A percentile compares a stretch with the other conserved stretches of the same genome.
phyloP scores from a whole-genome alignment of 1,139 yeast species.

The Hyphopichia fennica region DNA sequence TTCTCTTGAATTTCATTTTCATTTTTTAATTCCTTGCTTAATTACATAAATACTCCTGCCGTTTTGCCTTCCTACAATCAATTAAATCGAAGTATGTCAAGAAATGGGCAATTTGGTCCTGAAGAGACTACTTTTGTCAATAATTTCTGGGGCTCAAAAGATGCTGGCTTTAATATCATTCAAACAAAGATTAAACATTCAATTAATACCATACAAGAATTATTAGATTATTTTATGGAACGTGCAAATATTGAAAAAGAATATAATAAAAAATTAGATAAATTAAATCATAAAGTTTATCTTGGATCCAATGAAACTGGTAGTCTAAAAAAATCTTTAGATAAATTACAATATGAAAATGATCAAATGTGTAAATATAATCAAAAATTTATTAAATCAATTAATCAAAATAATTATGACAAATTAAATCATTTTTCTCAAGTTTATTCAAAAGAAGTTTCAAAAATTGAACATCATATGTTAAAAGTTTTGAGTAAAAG shows the following conservation, averaged over 20 bases:
- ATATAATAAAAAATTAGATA: slow-evolving; percentile 54
- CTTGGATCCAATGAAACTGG: slow-evolving; percentile 65
- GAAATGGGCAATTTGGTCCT: slow-evolving; percentile 1
- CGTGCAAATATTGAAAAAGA: slow-evolving; percentile 70
- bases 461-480: slow-evolving; percentile 39
- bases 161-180: slow-evolving; percentile 33
- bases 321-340: slow-evolving; percentile 58
- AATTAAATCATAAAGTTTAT: slow-evolving; percentile 45
- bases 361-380: slow-evolving; percentile 33
- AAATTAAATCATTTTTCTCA: slow-evolving; percentile 31
- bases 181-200: slow-evolving; percentile 35
- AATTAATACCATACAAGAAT: slow-evolving; percentile 37
- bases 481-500: slow-evolving; percentile 29
- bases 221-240: slow-evolving; percentile 48
- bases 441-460: slow-evolving; percentile 30
- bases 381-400: slow-evolving; percentile 31
- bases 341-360: slow-evolving; percentile 56
- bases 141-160: slow-evolving; percentile 46
- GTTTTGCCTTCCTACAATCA: not conserved
- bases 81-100: not conserved
- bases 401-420: slow-evolving; percentile 34
- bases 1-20: too few species aligned
- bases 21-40: not conserved
- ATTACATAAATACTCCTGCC: not conserved
- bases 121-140: slow-evolving; percentile 31